A percentile compares a stretch with the other conserved stretches of the same genome.
phyloP scores from a whole-genome alignment of 768 basidiomycete genomes.

The Tylopilus sp. region DNA sequence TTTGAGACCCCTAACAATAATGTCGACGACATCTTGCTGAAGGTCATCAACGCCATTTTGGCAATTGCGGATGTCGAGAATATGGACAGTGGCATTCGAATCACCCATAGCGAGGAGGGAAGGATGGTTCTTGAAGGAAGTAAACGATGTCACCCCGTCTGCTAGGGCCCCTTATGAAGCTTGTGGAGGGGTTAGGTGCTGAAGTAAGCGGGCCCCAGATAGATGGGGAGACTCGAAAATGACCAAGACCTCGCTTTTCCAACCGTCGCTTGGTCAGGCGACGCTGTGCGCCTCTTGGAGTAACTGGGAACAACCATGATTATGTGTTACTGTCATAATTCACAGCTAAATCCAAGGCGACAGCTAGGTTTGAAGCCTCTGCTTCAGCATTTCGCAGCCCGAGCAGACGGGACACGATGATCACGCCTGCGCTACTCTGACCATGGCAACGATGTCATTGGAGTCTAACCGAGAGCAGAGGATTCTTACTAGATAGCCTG shows the following conservation, averaged over 20 bases:
- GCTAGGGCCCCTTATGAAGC: neutral
- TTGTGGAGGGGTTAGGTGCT: neutral
- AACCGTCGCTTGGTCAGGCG: no score
- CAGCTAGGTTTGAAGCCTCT: no score
- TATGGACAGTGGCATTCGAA: constrained; percentile 12
- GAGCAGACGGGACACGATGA: no score
- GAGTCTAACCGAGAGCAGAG: neutral
- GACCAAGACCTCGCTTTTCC: neutral
- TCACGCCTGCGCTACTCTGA: neutral
- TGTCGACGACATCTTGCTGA: constrained; percentile 36
- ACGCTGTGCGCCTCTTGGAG: no score
- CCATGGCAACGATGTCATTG: neutral
- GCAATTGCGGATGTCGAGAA: constrained; percentile 23
- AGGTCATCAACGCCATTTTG: constrained; percentile 1
- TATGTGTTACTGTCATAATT: no score
- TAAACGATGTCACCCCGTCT: neutral
- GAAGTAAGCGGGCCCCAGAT: constrained; percentile 1
- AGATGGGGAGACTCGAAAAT: no score
- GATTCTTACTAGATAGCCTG: neutral
- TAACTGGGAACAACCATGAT: no score
- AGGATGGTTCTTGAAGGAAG: neutral
- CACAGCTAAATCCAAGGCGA: no score
- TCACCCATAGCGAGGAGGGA: constrained; percentile 18
- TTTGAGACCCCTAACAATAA: constrained; percentile 55
- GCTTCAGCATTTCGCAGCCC: no score